Conservation (phyloP, 1,284 basidiomycete genomes). For the Waitea zeae region DNA sequence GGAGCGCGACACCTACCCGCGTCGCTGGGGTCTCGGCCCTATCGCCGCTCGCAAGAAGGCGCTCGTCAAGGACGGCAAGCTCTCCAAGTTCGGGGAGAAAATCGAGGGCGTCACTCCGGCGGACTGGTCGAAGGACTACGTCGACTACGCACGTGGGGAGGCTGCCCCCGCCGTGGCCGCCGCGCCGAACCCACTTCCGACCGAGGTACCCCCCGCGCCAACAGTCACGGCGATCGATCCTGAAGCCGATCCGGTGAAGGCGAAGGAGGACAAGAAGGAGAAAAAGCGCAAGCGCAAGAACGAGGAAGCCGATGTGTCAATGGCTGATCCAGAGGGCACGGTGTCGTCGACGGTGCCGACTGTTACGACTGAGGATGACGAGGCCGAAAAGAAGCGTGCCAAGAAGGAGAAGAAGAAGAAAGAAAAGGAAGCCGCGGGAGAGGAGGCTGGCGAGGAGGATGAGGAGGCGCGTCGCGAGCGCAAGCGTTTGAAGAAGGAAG, state of each 20-base stretch:
- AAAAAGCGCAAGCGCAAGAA: slow-evolving; percentile 65
- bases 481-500: slow-evolving; percentile 48
- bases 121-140: slow-evolving; percentile 85
- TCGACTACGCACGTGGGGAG: slow-evolving; percentile 71
- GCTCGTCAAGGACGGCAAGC: slow-evolving; percentile 88
- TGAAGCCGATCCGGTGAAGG: slow-evolving; percentile 20
- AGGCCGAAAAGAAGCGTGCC: slow-evolving; percentile 24
- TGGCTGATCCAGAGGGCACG: slow-evolving; percentile 17
- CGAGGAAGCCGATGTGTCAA: slow-evolving; percentile 30
- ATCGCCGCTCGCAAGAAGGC: slow-evolving; percentile 98
- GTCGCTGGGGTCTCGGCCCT: slow-evolving; percentile 96
- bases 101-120: slow-evolving; percentile 83
- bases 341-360: not conserved
- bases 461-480: slow-evolving; percentile 44
- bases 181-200: slow-evolving; percentile 12
- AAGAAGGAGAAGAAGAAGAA: slow-evolving; percentile 36
- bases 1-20: slow-evolving; percentile 97
- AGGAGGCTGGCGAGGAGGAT: slow-evolving; percentile 27
- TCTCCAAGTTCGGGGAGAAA: slow-evolving; percentile 92
- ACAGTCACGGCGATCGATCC: slow-evolving; percentile 10
- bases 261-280: slow-evolving; percentile 34
- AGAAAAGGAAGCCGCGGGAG: slow-evolving; percentile 17
- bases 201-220: slow-evolving; percentile 10
- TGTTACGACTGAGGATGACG: slow-evolving; percentile 15
- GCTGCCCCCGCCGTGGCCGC: slow-evolving; percentile 15